These are phyloP conservation scores for Jatropha podagrica DNA, from an alignment of 441 rosid genomes.

Conservation along the genomic window DNA sequence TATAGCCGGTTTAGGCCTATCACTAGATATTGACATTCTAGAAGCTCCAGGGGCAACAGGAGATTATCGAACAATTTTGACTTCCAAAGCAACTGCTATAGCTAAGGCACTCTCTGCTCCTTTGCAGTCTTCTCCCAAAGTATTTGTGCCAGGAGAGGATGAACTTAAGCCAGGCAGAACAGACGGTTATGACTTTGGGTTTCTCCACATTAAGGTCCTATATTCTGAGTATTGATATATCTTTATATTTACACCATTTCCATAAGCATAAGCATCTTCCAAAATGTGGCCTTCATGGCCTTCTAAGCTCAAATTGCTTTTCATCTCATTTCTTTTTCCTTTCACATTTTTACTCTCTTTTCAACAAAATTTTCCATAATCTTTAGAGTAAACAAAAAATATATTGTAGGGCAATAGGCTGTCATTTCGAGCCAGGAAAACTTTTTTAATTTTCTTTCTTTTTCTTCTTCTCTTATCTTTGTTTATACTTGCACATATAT, in stretches of 20 bases:
- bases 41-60: conserved; percentile 93
- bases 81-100: conserved; percentile 80
- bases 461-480: too few relatives aligned
- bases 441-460: too few relatives aligned
- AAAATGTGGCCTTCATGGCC: too few relatives aligned
- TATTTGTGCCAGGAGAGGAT: conserved; percentile 87
- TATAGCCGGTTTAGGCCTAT: conserved; percentile 92
- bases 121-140: conserved; percentile 48
- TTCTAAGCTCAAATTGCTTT: too few relatives aligned
- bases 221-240: conserved; percentile 7
- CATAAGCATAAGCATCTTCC: not conserved
- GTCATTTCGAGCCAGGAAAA: too few relatives aligned
- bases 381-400: too few relatives aligned
- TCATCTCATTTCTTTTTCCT: too few relatives aligned
- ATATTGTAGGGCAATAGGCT: too few relatives aligned
- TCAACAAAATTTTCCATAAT: too few relatives aligned
- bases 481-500: too few relatives aligned
- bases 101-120: conserved; percentile 87
- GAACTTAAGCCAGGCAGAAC: conserved; percentile 64
- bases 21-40: conserved; percentile 87
- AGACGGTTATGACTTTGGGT: conserved; percentile 91
- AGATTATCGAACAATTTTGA: conserved; percentile 83
- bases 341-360: too few relatives aligned
- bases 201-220: conserved; percentile 80
- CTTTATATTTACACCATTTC: conserved; percentile 10